These are phyloP conservation scores for Fomitopsis serialis DNA, from an alignment of 768 basidiomycete species.

Conservation along the genomic window DNA sequence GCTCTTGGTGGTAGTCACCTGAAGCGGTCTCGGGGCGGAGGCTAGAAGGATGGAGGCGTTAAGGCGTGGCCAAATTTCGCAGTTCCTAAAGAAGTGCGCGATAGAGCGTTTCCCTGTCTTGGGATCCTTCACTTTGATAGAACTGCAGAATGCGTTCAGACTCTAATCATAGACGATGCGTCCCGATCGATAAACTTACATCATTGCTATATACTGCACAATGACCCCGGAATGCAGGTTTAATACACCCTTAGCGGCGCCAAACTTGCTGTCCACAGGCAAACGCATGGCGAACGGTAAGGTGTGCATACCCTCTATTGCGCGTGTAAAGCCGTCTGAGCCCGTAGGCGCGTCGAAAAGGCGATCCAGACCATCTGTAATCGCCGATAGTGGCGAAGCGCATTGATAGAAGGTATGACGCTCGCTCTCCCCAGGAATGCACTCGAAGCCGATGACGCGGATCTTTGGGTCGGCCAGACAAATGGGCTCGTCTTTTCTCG, in stretches of 20 bases:
- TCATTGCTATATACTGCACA: constrained; percentile 77
- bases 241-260: constrained; percentile 53
- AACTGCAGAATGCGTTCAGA: constrained; percentile 33
- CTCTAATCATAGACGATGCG: not conserved
- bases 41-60: constrained; percentile 57
- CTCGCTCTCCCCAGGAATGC: constrained; percentile 47
- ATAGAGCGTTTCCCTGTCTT: constrained; percentile 60
- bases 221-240: constrained; percentile 51
- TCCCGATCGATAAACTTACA: constrained; percentile 38
- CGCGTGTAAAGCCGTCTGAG: constrained; percentile 56
- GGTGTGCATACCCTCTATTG: constrained; percentile 58
- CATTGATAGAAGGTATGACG: constrained; percentile 82
- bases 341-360: constrained; percentile 44
- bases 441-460: constrained; percentile 82
- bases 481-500: constrained; percentile 52
- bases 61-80: constrained; percentile 75
- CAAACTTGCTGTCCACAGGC: constrained; percentile 47
- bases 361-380: constrained; percentile 39
- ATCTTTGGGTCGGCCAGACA: constrained; percentile 72
- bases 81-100: constrained; percentile 84
- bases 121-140: constrained; percentile 69
- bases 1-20: constrained; percentile 46
- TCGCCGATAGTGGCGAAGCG: constrained; percentile 46
- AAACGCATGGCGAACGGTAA: constrained; percentile 73
- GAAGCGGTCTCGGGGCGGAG: constrained; percentile 53